Conservation (phyloP, 495 filamentous ascomycete species). For the Aspergillus wentii region DNA sequence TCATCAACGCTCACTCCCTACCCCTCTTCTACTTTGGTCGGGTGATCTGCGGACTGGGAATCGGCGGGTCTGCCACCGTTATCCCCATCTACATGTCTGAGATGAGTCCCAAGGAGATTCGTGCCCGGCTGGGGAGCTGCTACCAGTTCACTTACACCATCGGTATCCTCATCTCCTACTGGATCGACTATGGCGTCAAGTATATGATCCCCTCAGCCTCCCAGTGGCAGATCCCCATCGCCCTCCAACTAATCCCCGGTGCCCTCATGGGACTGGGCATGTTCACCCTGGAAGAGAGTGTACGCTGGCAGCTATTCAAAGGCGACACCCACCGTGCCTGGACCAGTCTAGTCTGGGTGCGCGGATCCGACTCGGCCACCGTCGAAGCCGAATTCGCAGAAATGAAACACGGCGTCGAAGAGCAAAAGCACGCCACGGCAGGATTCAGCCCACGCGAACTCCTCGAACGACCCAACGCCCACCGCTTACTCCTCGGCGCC, state of each 20-base stretch:
- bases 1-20: conserved; percentile 37
- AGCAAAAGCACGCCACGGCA: conserved; percentile 36
- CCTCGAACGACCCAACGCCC: conserved; percentile 35
- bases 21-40: conserved; percentile 41
- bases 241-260: conserved; percentile 46
- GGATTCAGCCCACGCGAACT: conserved; percentile 39
- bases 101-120: conserved; percentile 51
- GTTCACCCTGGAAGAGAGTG: conserved; percentile 43
- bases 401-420: conserved; percentile 38
- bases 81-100: conserved; percentile 56
- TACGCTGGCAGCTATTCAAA: conserved; percentile 46
- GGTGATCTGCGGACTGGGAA: conserved; percentile 51
- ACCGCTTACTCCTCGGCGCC: conserved; percentile 34
- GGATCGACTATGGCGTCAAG: conserved; percentile 51
- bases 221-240: conserved; percentile 53
- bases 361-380: conserved; percentile 26
- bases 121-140: conserved; percentile 47
- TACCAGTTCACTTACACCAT: conserved; percentile 51
- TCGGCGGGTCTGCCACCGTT: conserved; percentile 52
- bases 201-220: conserved; percentile 47
- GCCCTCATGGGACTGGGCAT: conserved; percentile 47
- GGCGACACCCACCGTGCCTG: conserved; percentile 37
- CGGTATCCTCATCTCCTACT: conserved; percentile 48
- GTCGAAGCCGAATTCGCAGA: conserved; percentile 42
- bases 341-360: conserved; percentile 46